Percentiles rank a stretch among this genome's conserved stretches.
Evolutionary conservation across 108 stramenopile genomes (phyloP).

Genomic region (Bacterosira constricta): DNA sequence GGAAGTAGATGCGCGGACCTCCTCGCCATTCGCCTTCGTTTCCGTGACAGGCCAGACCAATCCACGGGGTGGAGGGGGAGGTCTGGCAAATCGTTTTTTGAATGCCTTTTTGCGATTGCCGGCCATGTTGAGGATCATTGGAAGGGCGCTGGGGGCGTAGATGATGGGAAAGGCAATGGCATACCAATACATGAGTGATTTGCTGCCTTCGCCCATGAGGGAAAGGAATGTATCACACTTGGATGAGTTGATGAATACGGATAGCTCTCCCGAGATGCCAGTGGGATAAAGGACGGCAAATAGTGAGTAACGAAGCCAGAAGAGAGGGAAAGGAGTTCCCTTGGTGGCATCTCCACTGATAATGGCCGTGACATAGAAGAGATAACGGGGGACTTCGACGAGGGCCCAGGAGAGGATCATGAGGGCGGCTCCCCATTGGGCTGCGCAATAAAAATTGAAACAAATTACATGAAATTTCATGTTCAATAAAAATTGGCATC

Average conservation of each 20-base stretch:
- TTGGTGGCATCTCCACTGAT: conserved; percentile 86
- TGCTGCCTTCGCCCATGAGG: conserved; percentile 38
- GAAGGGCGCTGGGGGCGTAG: conserved; percentile 88
- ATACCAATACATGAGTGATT: conserved; percentile 57
- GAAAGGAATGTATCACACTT: conserved; percentile 57
- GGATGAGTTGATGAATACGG: conserved; percentile 76
- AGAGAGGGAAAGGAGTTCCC: conserved; percentile 91
- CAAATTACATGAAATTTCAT: not conserved
- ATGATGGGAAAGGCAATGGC: conserved; percentile 68
- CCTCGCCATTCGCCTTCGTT: conserved; percentile 60
- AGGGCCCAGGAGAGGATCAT: conserved; percentile 90
- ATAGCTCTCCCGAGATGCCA: conserved; percentile 92
- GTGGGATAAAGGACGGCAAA: conserved; percentile 95
- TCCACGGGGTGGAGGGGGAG: conserved; percentile 89
- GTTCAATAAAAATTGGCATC: no score
- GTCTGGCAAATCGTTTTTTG: conserved; percentile 89
- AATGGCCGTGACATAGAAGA: conserved; percentile 91
- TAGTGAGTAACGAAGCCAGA: conserved; percentile 96
- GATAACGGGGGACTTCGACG: conserved; percentile 95
- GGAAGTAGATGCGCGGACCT: conserved; percentile 81
- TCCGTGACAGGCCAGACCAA: conserved; percentile 87
- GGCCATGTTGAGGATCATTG: conserved; percentile 96
- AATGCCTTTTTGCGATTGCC: conserved; percentile 89
- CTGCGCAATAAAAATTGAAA: conserved; percentile 16
- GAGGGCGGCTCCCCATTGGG: conserved; percentile 84